A percentile compares a stretch with the other conserved stretches of the same genome.
Conservation (phyloP, 2,329 filamentous ascomycete genomes). For the Colletotrichum sp. region DNA sequence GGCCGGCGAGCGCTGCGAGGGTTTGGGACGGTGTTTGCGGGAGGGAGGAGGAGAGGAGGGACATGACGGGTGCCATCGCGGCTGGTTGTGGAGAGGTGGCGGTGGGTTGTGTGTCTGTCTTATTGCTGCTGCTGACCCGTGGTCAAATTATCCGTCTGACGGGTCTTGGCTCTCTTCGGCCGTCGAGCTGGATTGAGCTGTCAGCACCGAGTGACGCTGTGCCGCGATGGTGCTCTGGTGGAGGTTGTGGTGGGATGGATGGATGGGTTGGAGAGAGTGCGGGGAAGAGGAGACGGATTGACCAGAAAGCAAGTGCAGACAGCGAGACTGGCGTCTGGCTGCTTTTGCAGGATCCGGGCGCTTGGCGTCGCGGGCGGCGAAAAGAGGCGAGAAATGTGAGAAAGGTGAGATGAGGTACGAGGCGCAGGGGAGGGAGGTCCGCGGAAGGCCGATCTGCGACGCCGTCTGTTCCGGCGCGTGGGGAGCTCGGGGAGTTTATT, state of each 20-base stretch:
- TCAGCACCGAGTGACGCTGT: background rate
- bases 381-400: background rate
- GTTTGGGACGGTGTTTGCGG: slow-evolving; percentile 11
- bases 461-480: background rate
- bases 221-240: background rate
- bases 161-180: background rate
- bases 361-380: background rate
- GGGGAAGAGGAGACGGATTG: background rate
- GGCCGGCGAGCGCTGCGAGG: slow-evolving; percentile 8
- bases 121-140: background rate
- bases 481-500: background rate
- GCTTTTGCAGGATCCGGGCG: background rate
- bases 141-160: background rate
- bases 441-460: slow-evolving; percentile 17
- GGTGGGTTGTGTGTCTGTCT: background rate
- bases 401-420: background rate
- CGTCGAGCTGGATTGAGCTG: background rate
- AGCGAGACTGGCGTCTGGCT: background rate
- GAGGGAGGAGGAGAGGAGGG: background rate
- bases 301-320: background rate
- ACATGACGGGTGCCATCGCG: background rate
- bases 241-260: background rate
- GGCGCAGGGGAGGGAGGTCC: background rate
- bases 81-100: background rate
- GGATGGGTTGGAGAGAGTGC: background rate